Conservation (phyloP, 495 filamentous ascomycete genomes). For the Podospora sp. region DNA sequence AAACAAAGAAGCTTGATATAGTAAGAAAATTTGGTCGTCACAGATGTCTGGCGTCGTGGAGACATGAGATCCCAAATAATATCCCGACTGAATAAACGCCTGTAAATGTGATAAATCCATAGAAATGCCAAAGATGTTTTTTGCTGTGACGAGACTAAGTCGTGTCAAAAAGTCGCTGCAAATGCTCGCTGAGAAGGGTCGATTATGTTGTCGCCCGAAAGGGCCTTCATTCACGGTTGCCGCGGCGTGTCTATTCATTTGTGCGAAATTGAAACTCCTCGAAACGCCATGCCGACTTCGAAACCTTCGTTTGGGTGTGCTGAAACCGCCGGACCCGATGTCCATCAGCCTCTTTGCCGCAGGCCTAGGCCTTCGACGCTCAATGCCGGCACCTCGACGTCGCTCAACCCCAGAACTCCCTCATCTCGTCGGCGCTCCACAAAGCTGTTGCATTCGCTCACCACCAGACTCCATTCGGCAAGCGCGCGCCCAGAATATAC, state of each 20-base stretch:
- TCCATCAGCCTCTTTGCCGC: slow-evolving; percentile 31
- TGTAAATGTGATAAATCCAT: neutral
- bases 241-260: slow-evolving; percentile 5
- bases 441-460: slow-evolving; percentile 89
- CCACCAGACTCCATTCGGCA: slow-evolving; percentile 86
- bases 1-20: neutral
- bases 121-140: neutral
- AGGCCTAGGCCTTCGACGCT: slow-evolving; percentile 83
- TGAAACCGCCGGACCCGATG: neutral
- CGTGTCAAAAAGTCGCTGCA: slow-evolving; percentile 5
- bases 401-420: slow-evolving; percentile 71
- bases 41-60: neutral
- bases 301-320: neutral
- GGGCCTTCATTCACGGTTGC: neutral
- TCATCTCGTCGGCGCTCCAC: slow-evolving; percentile 84
- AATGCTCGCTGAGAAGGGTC: slow-evolving; percentile 5
- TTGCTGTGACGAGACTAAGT: neutral
- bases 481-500: slow-evolving; percentile 87
- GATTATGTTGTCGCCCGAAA: slow-evolving; percentile 10
- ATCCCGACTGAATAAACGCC: neutral
- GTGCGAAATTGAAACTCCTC: neutral
- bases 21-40: neutral
- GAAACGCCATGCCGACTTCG: neutral
- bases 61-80: neutral
- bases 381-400: slow-evolving; percentile 86